These are phyloP conservation scores for Schizochytrium sp. DNA, from an alignment of 108 stramenopile species.

Conservation along the genomic window DNA sequence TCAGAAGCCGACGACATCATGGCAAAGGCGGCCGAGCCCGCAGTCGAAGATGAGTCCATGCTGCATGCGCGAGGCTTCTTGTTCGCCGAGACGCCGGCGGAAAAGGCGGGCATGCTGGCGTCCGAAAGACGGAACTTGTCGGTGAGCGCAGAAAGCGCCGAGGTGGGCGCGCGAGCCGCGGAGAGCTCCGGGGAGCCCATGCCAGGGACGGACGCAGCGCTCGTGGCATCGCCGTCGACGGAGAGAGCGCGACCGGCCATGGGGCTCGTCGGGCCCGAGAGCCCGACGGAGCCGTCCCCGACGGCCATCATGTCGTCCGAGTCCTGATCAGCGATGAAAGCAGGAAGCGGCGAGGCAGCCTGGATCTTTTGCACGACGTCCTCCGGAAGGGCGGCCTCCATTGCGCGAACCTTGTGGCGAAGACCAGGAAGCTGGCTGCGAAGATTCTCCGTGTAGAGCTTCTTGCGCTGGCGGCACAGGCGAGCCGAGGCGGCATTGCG, in stretches of 20 bases:
- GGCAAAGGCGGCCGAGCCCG: not conserved
- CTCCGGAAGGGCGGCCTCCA: not conserved
- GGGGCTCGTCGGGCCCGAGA: too few species aligned
- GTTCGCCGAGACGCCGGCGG: not conserved
- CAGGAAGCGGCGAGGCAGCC: not conserved
- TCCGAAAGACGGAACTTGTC: not conserved
- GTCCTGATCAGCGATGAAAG: not conserved
- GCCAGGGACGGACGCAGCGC: too few species aligned
- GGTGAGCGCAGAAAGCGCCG: too few species aligned
- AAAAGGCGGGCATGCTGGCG: not conserved
- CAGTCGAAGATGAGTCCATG: not conserved
- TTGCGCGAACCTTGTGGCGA: not conserved
- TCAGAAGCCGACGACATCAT: too few species aligned
- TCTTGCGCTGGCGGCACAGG: slow-evolving; percentile 17
- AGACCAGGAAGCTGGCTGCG: not conserved
- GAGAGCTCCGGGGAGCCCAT: too few species aligned
- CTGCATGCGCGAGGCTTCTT: not conserved
- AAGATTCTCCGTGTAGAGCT: slow-evolving; percentile 9
- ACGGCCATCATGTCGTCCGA: not conserved
- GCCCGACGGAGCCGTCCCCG: not conserved
- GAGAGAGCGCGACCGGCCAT: too few species aligned
- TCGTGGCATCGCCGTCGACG: too few species aligned
- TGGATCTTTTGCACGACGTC: not conserved
- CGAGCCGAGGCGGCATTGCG: not conserved
- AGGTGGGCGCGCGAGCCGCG: too few species aligned